A percentile compares a stretch with the other conserved stretches of the same genome.
Conservation (phyloP, 306 rosid genomes). For the Ammopiptanthus mongolicus region DNA sequence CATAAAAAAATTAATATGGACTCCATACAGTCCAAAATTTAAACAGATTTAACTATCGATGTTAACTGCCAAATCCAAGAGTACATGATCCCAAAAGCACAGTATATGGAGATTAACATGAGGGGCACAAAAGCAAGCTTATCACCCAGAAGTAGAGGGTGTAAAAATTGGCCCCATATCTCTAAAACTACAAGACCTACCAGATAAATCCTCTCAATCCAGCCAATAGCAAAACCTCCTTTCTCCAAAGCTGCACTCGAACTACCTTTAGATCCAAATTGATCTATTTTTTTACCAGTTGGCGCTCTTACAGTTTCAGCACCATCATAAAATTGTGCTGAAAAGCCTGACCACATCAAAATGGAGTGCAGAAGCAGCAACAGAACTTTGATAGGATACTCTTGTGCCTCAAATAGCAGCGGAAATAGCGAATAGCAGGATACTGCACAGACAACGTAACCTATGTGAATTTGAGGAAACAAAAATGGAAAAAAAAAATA, state of each 20-base stretch:
- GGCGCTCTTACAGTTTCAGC: slow-evolving; percentile 22
- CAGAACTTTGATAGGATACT: slow-evolving; percentile 73
- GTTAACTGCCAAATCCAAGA: slow-evolving; percentile 86
- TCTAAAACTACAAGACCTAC: slow-evolving; percentile 66
- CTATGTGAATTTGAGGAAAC: slow-evolving; percentile 3
- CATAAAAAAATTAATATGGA: background rate
- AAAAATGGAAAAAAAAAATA: background rate
- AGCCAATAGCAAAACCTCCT: slow-evolving; percentile 39
- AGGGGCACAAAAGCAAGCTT: slow-evolving; percentile 76
- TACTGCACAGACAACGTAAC: slow-evolving; percentile 40
- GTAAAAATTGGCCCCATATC: slow-evolving; percentile 79
- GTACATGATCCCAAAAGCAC: slow-evolving; percentile 72
- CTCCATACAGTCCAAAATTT: slow-evolving; percentile 1
- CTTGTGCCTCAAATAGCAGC: slow-evolving; percentile 71
- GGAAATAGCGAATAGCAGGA: slow-evolving; percentile 89
- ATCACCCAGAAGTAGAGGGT: slow-evolving; percentile 60
- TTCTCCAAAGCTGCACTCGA: slow-evolving; percentile 4
- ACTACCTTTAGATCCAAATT: slow-evolving; percentile 13
- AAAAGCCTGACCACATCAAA: slow-evolving; percentile 73
- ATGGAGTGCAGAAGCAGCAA: slow-evolving; percentile 61
- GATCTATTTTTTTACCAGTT: slow-evolving; percentile 17
- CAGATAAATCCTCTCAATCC: slow-evolving; percentile 50
- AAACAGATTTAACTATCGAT: slow-evolving; percentile 39
- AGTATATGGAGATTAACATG: slow-evolving; percentile 67
- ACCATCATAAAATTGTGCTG: slow-evolving; percentile 45